A percentile compares a stretch with the other conserved stretches of the same genome.
Evolutionary conservation across 192 early-diverging fungal genomes (phyloP).

Genomic region (Haplosporangium gracile): DNA sequence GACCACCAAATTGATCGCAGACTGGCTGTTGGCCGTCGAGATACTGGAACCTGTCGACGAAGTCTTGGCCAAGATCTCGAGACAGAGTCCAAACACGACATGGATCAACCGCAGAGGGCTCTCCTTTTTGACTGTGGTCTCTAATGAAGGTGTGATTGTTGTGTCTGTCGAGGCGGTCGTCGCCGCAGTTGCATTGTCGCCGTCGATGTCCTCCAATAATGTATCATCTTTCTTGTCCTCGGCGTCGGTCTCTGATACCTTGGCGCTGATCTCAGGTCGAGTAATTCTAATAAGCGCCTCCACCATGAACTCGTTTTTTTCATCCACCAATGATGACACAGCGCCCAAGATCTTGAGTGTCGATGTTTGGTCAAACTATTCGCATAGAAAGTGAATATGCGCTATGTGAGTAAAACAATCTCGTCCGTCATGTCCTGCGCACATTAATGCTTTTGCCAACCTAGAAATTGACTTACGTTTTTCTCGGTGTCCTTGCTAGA

Average conservation of each 20-base stretch:
- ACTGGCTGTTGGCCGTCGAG: conserved; percentile 36
- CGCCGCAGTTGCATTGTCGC: neutral
- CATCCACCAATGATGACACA: conserved; percentile 65
- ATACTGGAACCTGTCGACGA: conserved; percentile 36
- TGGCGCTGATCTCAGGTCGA: conserved; percentile 2
- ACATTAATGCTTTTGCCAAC: neutral
- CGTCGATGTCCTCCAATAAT: neutral
- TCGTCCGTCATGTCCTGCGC: neutral
- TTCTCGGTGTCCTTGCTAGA: conserved; percentile 77
- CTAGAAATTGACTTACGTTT: conserved; percentile 60
- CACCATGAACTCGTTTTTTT: conserved; percentile 60
- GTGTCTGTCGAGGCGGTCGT: neutral
- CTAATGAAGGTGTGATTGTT: neutral
- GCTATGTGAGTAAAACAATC: neutral
- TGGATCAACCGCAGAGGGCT: conserved; percentile 62
- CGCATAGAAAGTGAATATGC: neutral
- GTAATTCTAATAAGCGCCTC: conserved; percentile 55
- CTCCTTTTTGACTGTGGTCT: conserved; percentile 12
- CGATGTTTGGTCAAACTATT: conserved; percentile 68
- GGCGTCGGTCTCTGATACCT: neutral
- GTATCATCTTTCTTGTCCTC: neutral
- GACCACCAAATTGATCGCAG: conserved; percentile 46
- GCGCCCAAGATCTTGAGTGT: conserved; percentile 71
- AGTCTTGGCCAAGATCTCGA: conserved; percentile 68
- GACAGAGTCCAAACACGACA: conserved; percentile 79